These are phyloP conservation scores for Thamnidium elegans DNA, from an alignment of 192 early-diverging fungal species.

Conservation along the genomic window DNA sequence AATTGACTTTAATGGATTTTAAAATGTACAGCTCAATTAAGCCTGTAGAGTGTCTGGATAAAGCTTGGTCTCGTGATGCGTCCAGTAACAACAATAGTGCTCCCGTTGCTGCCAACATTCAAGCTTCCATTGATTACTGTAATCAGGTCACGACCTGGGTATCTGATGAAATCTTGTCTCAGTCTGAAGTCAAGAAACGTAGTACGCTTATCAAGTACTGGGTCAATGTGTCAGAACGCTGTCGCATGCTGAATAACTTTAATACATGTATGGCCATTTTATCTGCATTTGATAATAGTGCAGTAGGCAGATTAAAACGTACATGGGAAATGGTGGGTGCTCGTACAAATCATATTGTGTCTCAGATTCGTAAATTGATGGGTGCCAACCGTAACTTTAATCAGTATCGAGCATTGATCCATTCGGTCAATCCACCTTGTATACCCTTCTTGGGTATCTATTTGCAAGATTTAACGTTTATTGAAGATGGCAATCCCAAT, in stretches of 20 bases:
- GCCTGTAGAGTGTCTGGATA: conserved; percentile 86
- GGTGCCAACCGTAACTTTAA: conserved; percentile 79
- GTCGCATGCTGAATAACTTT: conserved; percentile 90
- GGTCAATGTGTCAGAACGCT: conserved; percentile 79
- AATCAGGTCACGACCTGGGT: conserved; percentile 90
- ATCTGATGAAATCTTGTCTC: conserved; percentile 73
- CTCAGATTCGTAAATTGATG: conserved; percentile 74
- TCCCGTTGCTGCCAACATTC: conserved; percentile 77
- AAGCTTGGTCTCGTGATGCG: conserved; percentile 76
- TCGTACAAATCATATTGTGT: conserved; percentile 55
- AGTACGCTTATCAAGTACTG: conserved; percentile 77
- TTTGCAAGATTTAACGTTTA: conserved; percentile 89
- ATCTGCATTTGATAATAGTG: conserved; percentile 84
- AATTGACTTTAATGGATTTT: conserved; percentile 93
- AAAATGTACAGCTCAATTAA: conserved; percentile 78
- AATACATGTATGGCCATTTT: conserved; percentile 89
- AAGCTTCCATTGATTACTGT: conserved; percentile 80
- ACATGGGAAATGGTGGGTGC: conserved; percentile 81
- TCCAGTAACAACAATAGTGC: conserved; percentile 51
- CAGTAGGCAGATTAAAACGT: conserved; percentile 83
- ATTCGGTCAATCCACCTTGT: conserved; percentile 79
- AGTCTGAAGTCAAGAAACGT: conserved; percentile 80
- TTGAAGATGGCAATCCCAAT: conserved; percentile 90
- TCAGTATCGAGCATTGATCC: conserved; percentile 79
- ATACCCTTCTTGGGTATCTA: conserved; percentile 83